phyloP scores from a whole-genome alignment of 306 rosid species.

The Lagenaria siceraria region DNA sequence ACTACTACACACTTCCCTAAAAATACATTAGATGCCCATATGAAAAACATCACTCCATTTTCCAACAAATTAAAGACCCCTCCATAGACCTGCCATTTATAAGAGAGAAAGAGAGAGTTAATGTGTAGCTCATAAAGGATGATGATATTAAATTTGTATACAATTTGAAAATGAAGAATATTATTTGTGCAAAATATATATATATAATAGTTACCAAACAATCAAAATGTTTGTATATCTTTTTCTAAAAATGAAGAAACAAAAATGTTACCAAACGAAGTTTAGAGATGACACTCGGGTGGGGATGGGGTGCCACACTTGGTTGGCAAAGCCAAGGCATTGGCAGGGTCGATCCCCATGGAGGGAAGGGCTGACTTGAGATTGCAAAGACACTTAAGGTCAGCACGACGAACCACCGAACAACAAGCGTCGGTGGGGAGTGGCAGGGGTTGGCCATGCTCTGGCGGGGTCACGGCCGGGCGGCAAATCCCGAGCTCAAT shows the following conservation, averaged over 20 bases:
- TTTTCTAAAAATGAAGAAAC: neutral
- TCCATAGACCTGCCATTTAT: neutral
- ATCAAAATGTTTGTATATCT: too few relatives aligned
- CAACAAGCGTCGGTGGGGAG: constrained; percentile 39
- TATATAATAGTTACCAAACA: too few relatives aligned
- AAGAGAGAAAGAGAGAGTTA: too few relatives aligned
- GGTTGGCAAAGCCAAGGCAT: constrained; percentile 48
- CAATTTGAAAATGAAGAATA: too few relatives aligned
- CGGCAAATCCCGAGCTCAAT: constrained; percentile 22
- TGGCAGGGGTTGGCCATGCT: constrained; percentile 22
- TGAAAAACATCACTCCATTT: neutral
- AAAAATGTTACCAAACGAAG: neutral
- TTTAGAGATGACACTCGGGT: neutral
- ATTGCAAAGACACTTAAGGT: constrained; percentile 41
- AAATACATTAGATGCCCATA: neutral
- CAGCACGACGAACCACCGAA: constrained; percentile 22
- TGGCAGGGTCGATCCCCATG: constrained; percentile 31
- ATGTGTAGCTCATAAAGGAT: too few relatives aligned
- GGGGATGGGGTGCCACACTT: constrained; percentile 31
- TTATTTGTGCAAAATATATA: too few relatives aligned
- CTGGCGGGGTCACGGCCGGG: constrained; percentile 19
- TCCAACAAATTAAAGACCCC: neutral
- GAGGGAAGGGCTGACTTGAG: constrained; percentile 33
- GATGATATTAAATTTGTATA: too few relatives aligned
- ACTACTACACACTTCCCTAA: neutral